Conservation (phyloP, 2,329 filamentous ascomycete species). For the Magnaporthiopsis incrustans region DNA sequence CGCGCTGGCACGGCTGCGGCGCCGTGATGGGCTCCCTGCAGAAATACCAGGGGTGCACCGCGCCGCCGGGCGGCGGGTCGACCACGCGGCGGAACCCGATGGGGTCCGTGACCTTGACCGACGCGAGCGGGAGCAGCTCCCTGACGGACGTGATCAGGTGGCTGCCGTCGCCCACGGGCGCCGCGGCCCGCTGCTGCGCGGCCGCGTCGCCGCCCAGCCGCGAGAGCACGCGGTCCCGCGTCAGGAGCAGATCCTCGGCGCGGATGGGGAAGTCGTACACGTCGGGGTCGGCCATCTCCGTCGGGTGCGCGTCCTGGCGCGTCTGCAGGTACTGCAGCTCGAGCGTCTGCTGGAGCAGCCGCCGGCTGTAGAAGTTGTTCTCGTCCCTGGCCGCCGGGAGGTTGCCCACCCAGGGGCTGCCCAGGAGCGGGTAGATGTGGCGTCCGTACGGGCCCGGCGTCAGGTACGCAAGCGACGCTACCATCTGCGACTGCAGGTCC, state of each 20-base stretch:
- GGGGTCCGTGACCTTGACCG: neutral
- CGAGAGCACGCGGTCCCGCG: neutral
- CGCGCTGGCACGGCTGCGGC: neutral
- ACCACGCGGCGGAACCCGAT: neutral
- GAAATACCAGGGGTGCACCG: neutral
- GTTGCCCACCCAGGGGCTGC: neutral
- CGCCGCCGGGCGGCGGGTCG: neutral
- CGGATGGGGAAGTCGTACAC: neutral
- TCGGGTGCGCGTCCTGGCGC: neutral
- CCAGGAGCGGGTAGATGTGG: accelerated
- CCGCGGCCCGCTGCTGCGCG: no score
- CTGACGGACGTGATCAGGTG: no score
- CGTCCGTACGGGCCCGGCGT: neutral
- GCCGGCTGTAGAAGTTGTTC: neutral
- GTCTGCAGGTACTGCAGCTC: neutral
- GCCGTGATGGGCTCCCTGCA: neutral
- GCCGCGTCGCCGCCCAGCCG: neutral
- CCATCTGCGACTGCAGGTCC: no score
- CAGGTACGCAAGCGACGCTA: neutral
- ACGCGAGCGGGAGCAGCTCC: neutral
- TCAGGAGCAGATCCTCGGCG: neutral
- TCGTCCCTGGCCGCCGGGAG: neutral
- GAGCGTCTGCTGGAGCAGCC: neutral
- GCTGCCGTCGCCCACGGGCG: neutral
- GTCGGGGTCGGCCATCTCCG: neutral